Evolutionary conservation across 2,329 filamentous ascomycete species (phyloP), one percentile per base, ranked within the genome.

Genomic region (Xylariales sp.): DNA sequence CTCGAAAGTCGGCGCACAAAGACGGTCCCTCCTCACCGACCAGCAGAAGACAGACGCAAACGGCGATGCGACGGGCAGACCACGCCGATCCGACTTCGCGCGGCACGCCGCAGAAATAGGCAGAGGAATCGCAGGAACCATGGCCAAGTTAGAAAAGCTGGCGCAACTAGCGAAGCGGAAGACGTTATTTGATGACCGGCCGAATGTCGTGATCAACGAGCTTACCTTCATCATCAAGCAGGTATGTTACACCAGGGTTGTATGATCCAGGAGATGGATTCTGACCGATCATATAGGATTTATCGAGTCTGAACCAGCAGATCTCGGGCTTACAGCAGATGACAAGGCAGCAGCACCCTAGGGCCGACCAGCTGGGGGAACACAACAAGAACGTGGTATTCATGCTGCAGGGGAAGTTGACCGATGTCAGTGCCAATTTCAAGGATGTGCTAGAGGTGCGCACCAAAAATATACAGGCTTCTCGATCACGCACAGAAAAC

Each of bases 301-400:
- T 97, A 39, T 88, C 88, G 1, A 81, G 72, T 8, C 62, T 80
- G 16, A 97, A 96, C 65, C 82, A 88, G 51, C 86, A 95, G 59
- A 97, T 97, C 54, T 85, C 86, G 33, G 73, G 75, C 8, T 72
- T 98, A n/a, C 87, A 95, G 59, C 69, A 76, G 5, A 74, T 96
- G 33, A 84, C 88, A 11, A 78, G 82, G 40, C 78, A 86, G 45
- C 84, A 90, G 63, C 85, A 91, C 54, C 84, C 86, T 31, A 77
- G 73, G 51, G 72, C 68, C 49, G 80, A 78, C 52, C 90, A 96
- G 59, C 88, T 95, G 64, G 89, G 89, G 53, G 90, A 97, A 60
- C 94, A 98, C 69, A 95, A 95, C 71, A 95, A 95, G 66, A 96
- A 97, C 59, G 93, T 97, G 22, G 87, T 96, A 3, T 82, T 95